phyloP scores from a whole-genome alignment of 2,329 filamentous ascomycete genomes.

The Trichoderma citrinoviride region DNA sequence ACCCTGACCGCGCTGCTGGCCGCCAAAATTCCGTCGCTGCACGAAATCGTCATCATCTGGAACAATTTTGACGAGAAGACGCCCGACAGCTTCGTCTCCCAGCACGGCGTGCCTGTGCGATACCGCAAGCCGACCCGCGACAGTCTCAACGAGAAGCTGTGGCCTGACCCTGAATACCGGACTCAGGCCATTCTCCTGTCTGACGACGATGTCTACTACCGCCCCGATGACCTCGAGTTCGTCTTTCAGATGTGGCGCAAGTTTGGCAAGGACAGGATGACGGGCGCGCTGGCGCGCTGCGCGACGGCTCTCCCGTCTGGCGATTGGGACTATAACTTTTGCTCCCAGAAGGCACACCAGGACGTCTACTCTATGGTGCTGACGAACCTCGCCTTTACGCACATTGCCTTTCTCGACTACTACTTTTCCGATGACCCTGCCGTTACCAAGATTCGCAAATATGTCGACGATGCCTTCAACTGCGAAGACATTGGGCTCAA shows the following conservation, averaged over 20 bases:
- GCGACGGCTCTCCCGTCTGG: conserved; percentile 29
- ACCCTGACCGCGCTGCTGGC: conserved; percentile 32
- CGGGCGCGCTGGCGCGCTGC: conserved; percentile 39
- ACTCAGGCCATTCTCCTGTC: conserved; percentile 42
- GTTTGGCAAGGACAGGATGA: conserved; percentile 36
- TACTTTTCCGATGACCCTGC: conserved; percentile 36
- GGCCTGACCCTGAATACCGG: conserved; percentile 37
- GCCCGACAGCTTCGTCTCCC: conserved; percentile 32
- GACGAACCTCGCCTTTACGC: conserved; percentile 39
- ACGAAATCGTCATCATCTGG: conserved; percentile 41
- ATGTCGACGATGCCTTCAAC: conserved; percentile 41
- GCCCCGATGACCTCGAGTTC: conserved; percentile 40
- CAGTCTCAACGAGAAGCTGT: conserved; percentile 40
- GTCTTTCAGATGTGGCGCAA: conserved; percentile 42
- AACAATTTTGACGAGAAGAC: conserved; percentile 35
- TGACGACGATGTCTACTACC: conserved; percentile 42
- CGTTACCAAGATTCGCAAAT: conserved; percentile 35
- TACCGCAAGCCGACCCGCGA: conserved; percentile 35
- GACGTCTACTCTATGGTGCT: conserved; percentile 39
- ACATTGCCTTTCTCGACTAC: conserved; percentile 40
- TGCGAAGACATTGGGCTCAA: conserved; percentile 44
- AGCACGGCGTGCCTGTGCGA: conserved; percentile 34
- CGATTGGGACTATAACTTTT: conserved; percentile 36
- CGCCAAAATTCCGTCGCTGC: conserved; percentile 37
- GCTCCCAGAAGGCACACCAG: conserved; percentile 29